A percentile compares a stretch with the other conserved stretches of the same genome.
These are phyloP conservation scores for Nitzschia palea DNA, from an alignment of 108 stramenopile species.

Conservation along the genomic window DNA sequence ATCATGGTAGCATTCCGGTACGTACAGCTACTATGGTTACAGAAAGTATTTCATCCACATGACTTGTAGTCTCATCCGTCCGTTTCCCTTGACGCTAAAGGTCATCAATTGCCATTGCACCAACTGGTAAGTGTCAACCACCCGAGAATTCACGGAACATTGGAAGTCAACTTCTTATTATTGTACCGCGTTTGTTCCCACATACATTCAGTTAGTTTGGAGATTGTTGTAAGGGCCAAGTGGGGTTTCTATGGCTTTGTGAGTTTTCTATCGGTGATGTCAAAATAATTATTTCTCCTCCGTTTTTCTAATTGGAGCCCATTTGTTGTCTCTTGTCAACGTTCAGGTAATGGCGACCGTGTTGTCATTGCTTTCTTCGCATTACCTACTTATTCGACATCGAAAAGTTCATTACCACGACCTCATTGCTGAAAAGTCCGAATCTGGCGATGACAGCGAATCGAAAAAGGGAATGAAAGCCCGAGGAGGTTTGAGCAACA, in stretches of 20 bases:
- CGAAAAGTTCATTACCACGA: conserved; percentile 47
- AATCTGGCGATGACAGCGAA: conserved; percentile 1
- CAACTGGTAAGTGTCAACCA: neutral
- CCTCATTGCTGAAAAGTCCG: neutral
- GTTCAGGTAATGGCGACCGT: conserved; percentile 69
- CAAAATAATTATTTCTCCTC: neutral
- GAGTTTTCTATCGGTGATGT: neutral
- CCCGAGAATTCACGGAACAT: neutral
- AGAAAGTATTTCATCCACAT: neutral
- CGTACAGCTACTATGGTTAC: too few relatives aligned
- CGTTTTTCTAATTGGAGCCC: neutral
- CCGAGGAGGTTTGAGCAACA: conserved; percentile 40
- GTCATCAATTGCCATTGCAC: neutral
- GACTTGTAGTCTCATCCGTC: neutral
- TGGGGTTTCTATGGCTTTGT: conserved; percentile 82
- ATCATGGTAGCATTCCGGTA: conserved; percentile 84
- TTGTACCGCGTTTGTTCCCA: neutral
- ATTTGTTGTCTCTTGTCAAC: neutral
- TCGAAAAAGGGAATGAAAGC: conserved; percentile 41
- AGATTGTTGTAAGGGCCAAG: conserved; percentile 57
- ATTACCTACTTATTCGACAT: conserved; percentile 69
- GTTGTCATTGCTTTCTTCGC: conserved; percentile 63
- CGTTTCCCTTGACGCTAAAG: neutral
- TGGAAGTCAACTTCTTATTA: neutral
- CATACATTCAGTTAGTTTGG: conserved; percentile 30